A percentile compares a stretch with the other conserved stretches of the same genome.
phyloP scores from a whole-genome alignment of 805 yeast species.

The Schwanniomyces pseudopolymorphus region DNA sequence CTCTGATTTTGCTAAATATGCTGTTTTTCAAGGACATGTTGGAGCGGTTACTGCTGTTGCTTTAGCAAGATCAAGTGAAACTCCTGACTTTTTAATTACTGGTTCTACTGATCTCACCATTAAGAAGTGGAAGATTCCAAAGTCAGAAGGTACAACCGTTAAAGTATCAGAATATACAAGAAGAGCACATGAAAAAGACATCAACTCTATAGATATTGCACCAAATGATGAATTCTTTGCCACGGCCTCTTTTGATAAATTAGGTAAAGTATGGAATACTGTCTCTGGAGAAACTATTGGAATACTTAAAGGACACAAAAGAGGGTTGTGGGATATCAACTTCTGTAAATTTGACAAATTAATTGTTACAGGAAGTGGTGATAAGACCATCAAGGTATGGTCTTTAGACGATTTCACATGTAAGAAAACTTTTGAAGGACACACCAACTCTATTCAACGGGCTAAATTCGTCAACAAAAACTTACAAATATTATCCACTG shows the following conservation, averaged over 20 bases:
- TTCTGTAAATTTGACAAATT: conserved; percentile 80
- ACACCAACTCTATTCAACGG: conserved; percentile 87
- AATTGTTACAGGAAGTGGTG: conserved; percentile 86
- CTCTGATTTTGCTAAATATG: conserved; percentile 44
- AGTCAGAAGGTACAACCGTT: conserved; percentile 33
- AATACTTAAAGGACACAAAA: conserved; percentile 81
- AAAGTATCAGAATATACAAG: conserved; percentile 81
- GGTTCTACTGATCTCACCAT: conserved; percentile 84
- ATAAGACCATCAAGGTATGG: conserved; percentile 89
- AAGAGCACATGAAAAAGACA: conserved; percentile 96
- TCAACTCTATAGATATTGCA: conserved; percentile 84
- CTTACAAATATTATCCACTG: conserved; percentile 70
- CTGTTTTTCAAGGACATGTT: conserved; percentile 81
- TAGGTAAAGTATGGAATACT: conserved; percentile 86
- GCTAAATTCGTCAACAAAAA: conserved; percentile 66
- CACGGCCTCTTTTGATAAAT: conserved; percentile 91
- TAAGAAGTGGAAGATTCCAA: conserved; percentile 80
- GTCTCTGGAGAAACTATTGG: conserved; percentile 87
- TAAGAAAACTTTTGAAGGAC: conserved; percentile 86
- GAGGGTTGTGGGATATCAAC: conserved; percentile 91
- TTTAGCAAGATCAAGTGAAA: conserved; percentile 52
- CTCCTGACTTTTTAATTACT: conserved; percentile 73
- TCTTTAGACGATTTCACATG: conserved; percentile 75
- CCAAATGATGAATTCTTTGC: conserved; percentile 88
- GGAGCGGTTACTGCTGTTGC: conserved; percentile 83